phyloP scores from a whole-genome alignment of 495 filamentous ascomycete species.

The Penicillium canescens region DNA sequence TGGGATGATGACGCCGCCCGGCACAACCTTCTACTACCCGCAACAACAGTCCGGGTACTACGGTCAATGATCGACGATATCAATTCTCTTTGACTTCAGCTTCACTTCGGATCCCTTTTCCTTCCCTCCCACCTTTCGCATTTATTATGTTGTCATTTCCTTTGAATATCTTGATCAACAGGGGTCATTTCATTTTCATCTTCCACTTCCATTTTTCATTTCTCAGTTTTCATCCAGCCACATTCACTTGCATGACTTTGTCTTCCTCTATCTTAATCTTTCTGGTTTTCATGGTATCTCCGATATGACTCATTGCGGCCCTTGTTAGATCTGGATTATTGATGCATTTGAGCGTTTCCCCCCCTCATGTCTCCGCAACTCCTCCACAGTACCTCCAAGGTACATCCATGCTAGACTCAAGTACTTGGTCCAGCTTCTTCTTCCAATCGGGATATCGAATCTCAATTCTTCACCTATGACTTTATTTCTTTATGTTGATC shows the following conservation, averaged over 20 bases:
- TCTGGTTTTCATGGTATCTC: not conserved
- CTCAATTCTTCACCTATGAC: not conserved
- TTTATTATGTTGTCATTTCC: slow-evolving; percentile 7
- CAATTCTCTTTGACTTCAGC: slow-evolving; percentile 3
- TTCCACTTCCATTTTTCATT: slow-evolving; percentile 10
- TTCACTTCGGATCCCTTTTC: slow-evolving; percentile 14
- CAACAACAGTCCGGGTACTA: slow-evolving; percentile 59
- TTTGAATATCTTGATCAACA: slow-evolving; percentile 4
- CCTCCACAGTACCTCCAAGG: slow-evolving; percentile 10
- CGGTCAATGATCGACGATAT: slow-evolving; percentile 49
- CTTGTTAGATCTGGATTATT: slow-evolving; percentile 27
- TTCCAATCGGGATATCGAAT: slow-evolving; percentile 1
- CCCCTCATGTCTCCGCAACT: slow-evolving; percentile 23
- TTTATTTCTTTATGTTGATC: not conserved
- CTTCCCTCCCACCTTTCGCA: slow-evolving; percentile 3
- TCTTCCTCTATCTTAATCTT: slow-evolving; percentile 1
- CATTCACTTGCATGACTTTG: slow-evolving; percentile 3
- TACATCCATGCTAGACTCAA: slow-evolving; percentile 2
- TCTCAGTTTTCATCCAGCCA: slow-evolving; percentile 11
- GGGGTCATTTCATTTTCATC: slow-evolving; percentile 7
- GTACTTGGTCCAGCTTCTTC: slow-evolving; percentile 15
- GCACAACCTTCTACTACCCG: slow-evolving; percentile 73
- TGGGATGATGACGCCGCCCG: slow-evolving; percentile 76
- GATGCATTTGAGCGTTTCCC: slow-evolving; percentile 46
- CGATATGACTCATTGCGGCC: slow-evolving; percentile 10